A percentile compares a stretch with the other conserved stretches of the same genome.
These are phyloP conservation scores for Hymenoscyphus linearis DNA, from an alignment of 2,329 filamentous ascomycete genomes.

Conservation along the genomic window DNA sequence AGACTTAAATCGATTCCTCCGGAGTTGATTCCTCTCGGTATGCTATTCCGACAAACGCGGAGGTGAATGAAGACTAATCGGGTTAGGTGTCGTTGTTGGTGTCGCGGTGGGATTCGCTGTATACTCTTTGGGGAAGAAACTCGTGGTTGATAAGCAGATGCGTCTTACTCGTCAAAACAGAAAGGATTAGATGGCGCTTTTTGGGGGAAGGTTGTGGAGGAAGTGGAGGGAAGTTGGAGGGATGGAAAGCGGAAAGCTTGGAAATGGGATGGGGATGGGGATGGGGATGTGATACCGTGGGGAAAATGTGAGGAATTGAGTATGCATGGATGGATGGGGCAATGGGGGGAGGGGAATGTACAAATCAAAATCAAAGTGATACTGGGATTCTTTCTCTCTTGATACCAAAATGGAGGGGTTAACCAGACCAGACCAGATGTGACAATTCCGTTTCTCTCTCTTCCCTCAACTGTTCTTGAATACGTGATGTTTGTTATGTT, in stretches of 20 bases:
- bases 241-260: too few relatives aligned
- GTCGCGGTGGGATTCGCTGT: conserved; percentile 75
- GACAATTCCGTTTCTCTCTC: not conserved
- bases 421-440: not conserved
- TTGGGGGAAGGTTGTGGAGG: not conserved
- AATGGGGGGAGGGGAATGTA: conserved; percentile 18
- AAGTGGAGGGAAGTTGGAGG: too few relatives aligned
- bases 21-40: conserved; percentile 93
- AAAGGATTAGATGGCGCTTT: conserved; percentile 25
- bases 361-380: conserved; percentile 14
- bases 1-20: conserved; percentile 84
- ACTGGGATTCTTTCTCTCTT: conserved; percentile 19
- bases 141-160: conserved; percentile 85
- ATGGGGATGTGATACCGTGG: not conserved
- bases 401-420: conserved; percentile 19
- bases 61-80: conserved; percentile 24
- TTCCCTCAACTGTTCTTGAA: not conserved
- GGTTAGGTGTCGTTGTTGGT: conserved; percentile 70
- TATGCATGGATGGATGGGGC: not conserved
- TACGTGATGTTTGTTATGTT: too few relatives aligned
- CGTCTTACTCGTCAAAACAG: conserved; percentile 68
- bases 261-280: too few relatives aligned
- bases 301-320: not conserved
- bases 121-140: conserved; percentile 80
- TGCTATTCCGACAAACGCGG: conserved; percentile 32